Evolutionary conservation across 1,139 yeast species (phyloP), one percentile per base, ranked within the genome.

Genomic region (Debaryomyces sp.): DNA sequence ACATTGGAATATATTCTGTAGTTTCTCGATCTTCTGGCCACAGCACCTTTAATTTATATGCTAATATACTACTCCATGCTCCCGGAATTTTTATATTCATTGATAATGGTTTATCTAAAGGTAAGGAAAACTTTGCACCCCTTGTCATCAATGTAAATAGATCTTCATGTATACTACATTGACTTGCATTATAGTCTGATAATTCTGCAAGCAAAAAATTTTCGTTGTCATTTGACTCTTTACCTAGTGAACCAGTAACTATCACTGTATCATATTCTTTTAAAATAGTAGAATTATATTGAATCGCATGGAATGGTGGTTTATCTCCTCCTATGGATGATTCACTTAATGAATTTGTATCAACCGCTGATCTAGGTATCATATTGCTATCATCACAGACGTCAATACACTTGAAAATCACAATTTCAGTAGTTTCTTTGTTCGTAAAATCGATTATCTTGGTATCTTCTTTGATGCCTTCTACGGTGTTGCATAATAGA

Each of bases 51-150:
- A 84, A 59, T 21, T 67, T 73, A 58, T 82, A 86, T 0, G 87
- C 82, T 24, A 85, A 61, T 8, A 87, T 60, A 59, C 90, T 84
- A 48, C 84, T 82, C 82, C 85, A 80, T 0, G 85, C 80, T 3
- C 81, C 77, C 1, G 81, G 78, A 23, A 84, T 67, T 6, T 77
- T 68, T 22, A 87, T 62, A 50, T 77, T 81, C 1, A 75, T 70
- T 23, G 76, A 63, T 6, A 82, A 60, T 5, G 85, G 77, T n/a
- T 80, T 62, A 38, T 70, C 64, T 1, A 71, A 61, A 0, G 84
- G 80, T 1, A 84, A 52, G 0, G 76, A 63, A 1, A 75, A 54
- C 44, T 70, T 71, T 6, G 67, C 66, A 2, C 77, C 77, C 21
- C 66, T 58, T 5, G 68, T 58, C 18, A 75, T 58, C 23, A 76